Evolutionary conservation across 345 rosid species (phyloP).

Genomic region (Reutealis trisperma): DNA sequence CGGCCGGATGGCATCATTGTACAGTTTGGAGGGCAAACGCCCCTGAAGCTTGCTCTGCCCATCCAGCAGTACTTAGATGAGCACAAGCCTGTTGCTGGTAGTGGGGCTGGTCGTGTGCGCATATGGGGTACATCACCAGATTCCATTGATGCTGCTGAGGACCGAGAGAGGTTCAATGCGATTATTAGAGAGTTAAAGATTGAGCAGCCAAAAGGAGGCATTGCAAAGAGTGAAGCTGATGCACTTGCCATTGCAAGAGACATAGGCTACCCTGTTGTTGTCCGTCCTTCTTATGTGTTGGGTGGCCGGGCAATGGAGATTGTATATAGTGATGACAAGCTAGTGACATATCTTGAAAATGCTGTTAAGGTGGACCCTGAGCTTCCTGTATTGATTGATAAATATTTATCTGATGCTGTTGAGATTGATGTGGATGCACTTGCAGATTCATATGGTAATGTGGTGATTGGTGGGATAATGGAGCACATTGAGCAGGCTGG

Average conservation of each 20-base stretch:
- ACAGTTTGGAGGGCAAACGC: constrained; percentile 98
- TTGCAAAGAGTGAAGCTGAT: constrained; percentile 88
- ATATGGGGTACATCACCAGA: constrained; percentile 99
- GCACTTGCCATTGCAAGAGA: constrained; percentile 81
- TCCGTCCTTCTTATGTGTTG: constrained; percentile 91
- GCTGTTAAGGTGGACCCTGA: constrained; percentile 97
- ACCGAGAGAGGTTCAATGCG: constrained; percentile 87
- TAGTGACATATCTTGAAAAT: constrained; percentile 72
- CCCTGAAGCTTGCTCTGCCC: constrained; percentile 84
- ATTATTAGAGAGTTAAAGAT: constrained; percentile 76
- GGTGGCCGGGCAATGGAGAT: constrained; percentile 99
- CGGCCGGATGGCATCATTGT: constrained; percentile 95
- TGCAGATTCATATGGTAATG: constrained; percentile 77
- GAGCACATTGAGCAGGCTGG: constrained; percentile 99
- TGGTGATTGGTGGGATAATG: constrained; percentile 96
- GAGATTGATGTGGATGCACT: constrained; percentile 92
- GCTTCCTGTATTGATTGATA: constrained; percentile 86
- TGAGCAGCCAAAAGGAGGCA: constrained; percentile 96
- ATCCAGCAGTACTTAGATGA: constrained; percentile 80
- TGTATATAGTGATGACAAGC: constrained; percentile 77
- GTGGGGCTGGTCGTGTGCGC: constrained; percentile 70
- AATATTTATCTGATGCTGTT: constrained; percentile 81
- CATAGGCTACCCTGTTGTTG: constrained; percentile 92
- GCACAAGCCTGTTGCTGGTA: constrained; percentile 59
- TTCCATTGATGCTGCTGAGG: constrained; percentile 95